Evolutionary conservation across 192 early-diverging fungal genomes (phyloP).

Genomic region (Coemansia guatemalensis): DNA sequence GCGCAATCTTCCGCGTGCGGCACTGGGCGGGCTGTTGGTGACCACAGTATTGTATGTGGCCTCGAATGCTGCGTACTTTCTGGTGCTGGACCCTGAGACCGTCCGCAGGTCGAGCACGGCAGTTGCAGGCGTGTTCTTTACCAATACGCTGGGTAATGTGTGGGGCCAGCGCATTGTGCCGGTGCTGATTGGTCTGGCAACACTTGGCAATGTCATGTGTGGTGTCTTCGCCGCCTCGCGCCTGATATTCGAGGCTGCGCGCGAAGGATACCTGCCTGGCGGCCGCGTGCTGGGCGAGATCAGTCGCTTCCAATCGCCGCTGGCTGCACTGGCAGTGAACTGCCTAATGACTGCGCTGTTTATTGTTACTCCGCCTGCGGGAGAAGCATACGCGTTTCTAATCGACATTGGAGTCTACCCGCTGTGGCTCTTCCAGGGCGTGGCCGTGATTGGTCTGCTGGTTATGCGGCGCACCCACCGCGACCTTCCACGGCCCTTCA

Average conservation of each 20-base stretch:
- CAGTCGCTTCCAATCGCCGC: conserved; percentile 38
- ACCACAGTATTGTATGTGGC: conserved; percentile 59
- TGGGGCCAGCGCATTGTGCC: conserved; percentile 56
- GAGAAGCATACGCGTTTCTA: conserved; percentile 57
- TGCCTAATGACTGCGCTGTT: conserved; percentile 28
- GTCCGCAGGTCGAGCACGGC: conserved; percentile 30
- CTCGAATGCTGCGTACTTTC: conserved; percentile 57
- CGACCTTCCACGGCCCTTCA: conserved; percentile 51
- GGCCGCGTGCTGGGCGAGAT: conserved; percentile 41
- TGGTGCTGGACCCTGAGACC: conserved; percentile 46
- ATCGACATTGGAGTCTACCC: conserved; percentile 58
- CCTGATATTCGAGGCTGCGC: conserved; percentile 55
- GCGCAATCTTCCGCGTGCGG: conserved; percentile 60
- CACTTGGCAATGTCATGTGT: conserved; percentile 51
- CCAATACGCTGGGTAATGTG: conserved; percentile 36
- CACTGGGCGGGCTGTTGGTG: conserved; percentile 52
- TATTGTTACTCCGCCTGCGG: conserved; percentile 50
- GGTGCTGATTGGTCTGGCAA: conserved; percentile 49
- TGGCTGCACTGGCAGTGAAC: conserved; percentile 24
- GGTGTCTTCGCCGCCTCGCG: conserved; percentile 49
- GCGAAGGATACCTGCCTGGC: conserved; percentile 56
- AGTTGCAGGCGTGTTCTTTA: conserved; percentile 56
- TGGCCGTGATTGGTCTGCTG: conserved; percentile 57
- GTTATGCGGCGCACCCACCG: conserved; percentile 45
- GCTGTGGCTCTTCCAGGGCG: conserved; percentile 55